Conservation (phyloP, 2,329 filamentous ascomycete species). For the Emericellopsis atlantica region DNA sequence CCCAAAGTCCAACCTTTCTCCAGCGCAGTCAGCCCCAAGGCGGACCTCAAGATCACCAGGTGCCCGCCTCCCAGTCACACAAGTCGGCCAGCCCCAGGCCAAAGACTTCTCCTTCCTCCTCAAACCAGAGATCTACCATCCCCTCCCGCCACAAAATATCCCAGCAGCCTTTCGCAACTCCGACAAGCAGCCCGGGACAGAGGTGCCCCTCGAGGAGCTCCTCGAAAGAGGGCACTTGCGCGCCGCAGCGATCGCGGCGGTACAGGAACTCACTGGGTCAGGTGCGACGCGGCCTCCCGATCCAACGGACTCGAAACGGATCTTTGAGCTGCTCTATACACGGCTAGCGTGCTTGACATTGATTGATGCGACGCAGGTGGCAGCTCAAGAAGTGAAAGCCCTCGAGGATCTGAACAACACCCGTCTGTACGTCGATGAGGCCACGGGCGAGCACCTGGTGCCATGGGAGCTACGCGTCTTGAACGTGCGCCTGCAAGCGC, state of each 20-base stretch:
- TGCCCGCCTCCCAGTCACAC: constrained; percentile 14
- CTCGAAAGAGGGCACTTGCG: constrained; percentile 67
- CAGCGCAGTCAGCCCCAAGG: constrained; percentile 6
- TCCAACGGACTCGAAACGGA: constrained; percentile 46
- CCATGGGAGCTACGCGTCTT: constrained; percentile 83
- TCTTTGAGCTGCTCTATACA: constrained; percentile 70
- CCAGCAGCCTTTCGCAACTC: constrained; percentile 58
- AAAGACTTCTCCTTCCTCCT: constrained; percentile 76
- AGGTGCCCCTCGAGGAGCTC: constrained; percentile 55
- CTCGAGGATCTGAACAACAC: constrained; percentile 48
- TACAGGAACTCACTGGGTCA: constrained; percentile 44
- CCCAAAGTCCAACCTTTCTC: constrained; percentile 6
- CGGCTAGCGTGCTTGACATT: constrained; percentile 73
- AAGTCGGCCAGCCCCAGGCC: constrained; percentile 15
- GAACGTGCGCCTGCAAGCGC: constrained; percentile 69
- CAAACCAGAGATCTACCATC: constrained; percentile 71
- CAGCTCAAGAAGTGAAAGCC: constrained; percentile 53
- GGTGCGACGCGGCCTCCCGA: constrained; percentile 26
- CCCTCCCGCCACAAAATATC: constrained; percentile 51
- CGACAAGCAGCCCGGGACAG: constrained; percentile 46
- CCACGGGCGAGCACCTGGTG: constrained; percentile 50
- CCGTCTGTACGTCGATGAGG: constrained; percentile 41
- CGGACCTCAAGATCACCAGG: constrained; percentile 1
- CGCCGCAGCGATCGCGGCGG: constrained; percentile 58
- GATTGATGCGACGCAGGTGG: constrained; percentile 58